Evolutionary conservation across 2,329 filamentous ascomycete genomes (phyloP), one percentile per base, ranked within the genome.

Genomic region (Waltergamsia citrina): DNA sequence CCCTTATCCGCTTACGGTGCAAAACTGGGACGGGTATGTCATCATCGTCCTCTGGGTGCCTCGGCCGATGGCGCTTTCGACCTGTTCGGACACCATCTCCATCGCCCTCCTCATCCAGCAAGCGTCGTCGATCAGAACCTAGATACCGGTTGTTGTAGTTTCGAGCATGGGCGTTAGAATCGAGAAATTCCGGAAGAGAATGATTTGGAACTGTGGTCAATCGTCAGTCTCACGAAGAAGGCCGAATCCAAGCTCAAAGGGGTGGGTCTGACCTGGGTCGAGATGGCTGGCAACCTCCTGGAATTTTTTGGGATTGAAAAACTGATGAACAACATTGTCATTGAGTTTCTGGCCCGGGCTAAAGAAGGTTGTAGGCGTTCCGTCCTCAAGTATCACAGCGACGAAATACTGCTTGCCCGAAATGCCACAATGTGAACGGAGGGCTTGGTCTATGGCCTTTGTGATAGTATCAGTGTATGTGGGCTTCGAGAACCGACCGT

Each of bases 341-440:
- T 59, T 41, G 36, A 61, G 45, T 15, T 52, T 51, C 26, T 53
- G 49, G 12, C 57, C 53, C 1, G 66, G 64, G 3, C 64, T 65
- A 4, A 62, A 57, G 35, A 68, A 70, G 4, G 60, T 67, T 37
- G 59, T 56, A 2, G 58, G 46, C 12, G 58, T 56, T 15, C 66
- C 66, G 38, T 69, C 65, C 19, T 71, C 65, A 23, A 60, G 54
- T 26, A 71, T 53, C 3, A 62, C 63, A 9, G 65, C 69, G 22
- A 76, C 56, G 41, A 76, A 74, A 46, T 67, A 76, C 39, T 57
- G 56, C 33, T 63, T 60, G 9, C 62, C 63, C 2, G 65, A 60
- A 29, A 76, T 69, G 24, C 62, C 60, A 42, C 70, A 74, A 26
- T 69, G 57, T 32, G 70, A 63, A 12, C 65, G 58, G 9, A 77